These are phyloP conservation scores for Setaria viridis DNA, from an alignment of 202 grass and related monocot species.

Conservation along the genomic window DNA sequence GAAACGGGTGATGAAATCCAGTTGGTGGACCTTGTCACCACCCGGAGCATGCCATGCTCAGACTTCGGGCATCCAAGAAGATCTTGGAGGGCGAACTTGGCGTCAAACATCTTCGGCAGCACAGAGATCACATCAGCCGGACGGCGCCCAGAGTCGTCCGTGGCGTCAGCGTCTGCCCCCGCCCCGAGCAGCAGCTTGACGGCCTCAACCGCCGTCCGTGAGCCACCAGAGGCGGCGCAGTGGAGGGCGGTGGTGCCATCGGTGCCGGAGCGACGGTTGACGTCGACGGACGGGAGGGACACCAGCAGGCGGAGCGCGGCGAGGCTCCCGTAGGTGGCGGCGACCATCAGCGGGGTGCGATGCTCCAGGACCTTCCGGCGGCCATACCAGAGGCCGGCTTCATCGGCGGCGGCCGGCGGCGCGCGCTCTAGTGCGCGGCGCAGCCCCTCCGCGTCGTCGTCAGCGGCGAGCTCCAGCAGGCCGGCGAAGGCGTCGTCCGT, in stretches of 20 bases:
- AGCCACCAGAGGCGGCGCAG: slow-evolving; percentile 85
- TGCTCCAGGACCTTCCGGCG: slow-evolving; percentile 81
- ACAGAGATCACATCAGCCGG: slow-evolving; percentile 78
- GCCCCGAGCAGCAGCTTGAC: slow-evolving; percentile 69
- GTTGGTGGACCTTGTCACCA: slow-evolving; percentile 55
- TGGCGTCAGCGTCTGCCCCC: slow-evolving; percentile 62
- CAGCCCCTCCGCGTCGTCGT: slow-evolving; percentile 64
- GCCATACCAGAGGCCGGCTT: slow-evolving; percentile 84
- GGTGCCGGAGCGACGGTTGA: slow-evolving; percentile 62
- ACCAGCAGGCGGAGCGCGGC: slow-evolving; percentile 64
- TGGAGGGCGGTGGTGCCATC: slow-evolving; percentile 89
- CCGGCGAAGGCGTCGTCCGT: slow-evolving; percentile 66
- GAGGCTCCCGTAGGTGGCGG: slow-evolving; percentile 93
- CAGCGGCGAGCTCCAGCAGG: slow-evolving; percentile 85
- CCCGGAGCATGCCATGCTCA: slow-evolving; percentile 50
- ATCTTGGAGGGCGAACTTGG: slow-evolving; percentile 66
- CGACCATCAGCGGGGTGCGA: slow-evolving; percentile 96
- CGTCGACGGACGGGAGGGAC: slow-evolving; percentile 62
- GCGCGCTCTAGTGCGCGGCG: slow-evolving; percentile 53
- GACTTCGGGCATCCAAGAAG: slow-evolving; percentile 70
- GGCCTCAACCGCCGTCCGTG: slow-evolving; percentile 58
- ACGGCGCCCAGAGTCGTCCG: slow-evolving; percentile 58
- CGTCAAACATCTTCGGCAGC: slow-evolving; percentile 61
- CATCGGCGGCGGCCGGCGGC: slow-evolving; percentile 60
- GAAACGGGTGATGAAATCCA: slow-evolving; percentile 61